Evolutionary conservation across 352 stramenopile species (phyloP).

Genomic region (Globisporangium carolinianum): DNA sequence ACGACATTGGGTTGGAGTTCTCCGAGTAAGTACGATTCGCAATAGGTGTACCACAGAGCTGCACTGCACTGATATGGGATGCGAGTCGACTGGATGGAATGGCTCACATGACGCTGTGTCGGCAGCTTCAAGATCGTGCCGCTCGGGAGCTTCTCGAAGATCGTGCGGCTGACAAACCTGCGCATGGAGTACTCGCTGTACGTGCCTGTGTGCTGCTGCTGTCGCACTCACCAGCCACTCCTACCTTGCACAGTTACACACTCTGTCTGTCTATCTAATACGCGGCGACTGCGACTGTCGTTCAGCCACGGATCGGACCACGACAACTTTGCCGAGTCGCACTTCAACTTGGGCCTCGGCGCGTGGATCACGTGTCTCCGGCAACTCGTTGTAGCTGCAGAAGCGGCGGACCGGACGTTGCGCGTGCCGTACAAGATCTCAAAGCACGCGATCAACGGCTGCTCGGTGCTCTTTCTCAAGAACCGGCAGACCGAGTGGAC

Average conservation of each 20-base stretch:
- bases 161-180: conserved; percentile 68
- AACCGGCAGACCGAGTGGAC: conserved; percentile 83
- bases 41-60: not conserved
- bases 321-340: conserved; percentile 78
- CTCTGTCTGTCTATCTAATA: too few species aligned
- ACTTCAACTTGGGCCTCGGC: conserved; percentile 80
- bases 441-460: conserved; percentile 59
- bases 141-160: conserved; percentile 83
- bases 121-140: conserved; percentile 81
- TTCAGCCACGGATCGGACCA: conserved; percentile 76
- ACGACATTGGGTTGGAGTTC: conserved; percentile 55
- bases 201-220: conserved; percentile 7
- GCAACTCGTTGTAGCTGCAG: conserved; percentile 55
- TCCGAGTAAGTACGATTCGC: conserved; percentile 40
- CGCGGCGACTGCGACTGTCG: conserved; percentile 10
- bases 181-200: conserved; percentile 83
- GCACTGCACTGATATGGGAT: too few species aligned
- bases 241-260: too few species aligned
- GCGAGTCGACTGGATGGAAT: too few species aligned
- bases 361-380: conserved; percentile 75
- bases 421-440: conserved; percentile 76
- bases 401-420: conserved; percentile 48
- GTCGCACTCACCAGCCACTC: not conserved
- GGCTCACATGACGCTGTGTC: not conserved
- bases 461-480: conserved; percentile 71